Base-by-base conservation (phyloP, 2,329 filamentous ascomycete species). In the Penicillium sp. region DNA sequence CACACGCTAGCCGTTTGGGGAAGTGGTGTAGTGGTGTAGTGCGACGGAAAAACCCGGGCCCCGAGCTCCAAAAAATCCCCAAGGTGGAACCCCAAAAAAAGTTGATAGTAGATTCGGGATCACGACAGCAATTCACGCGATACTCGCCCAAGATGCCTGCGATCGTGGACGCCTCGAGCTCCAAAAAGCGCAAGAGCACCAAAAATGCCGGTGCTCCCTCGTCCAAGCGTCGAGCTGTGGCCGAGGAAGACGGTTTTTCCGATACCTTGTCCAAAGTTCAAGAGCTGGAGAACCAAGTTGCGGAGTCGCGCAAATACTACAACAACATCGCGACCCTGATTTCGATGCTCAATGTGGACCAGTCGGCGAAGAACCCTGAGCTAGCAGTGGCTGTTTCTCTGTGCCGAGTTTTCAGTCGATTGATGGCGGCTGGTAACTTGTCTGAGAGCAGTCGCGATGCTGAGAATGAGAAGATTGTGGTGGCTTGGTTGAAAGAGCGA, bases 271-370 rank as follows among this genome's bases (percentile, higher is more conserved):
- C 85, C 57, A 84, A 86, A 63, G 90, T 96, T 60, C 78, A 94
- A 43, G 79, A 86, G 55, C 84, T 97, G 56, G 93, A 97, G 78
- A 83, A 86, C 63, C 88, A 90, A 58, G 92, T 98, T 57, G 78
- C 92, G 62, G 88, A 95, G 75, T 96, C 92, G 52, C 90, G 88
- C 71, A 91, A 92, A 75, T 86, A 96, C 77, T 96, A 96, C 82
- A 96, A 96, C 81, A 92, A 96, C 72, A 94, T 98, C 70, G 84
- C 86, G 7, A 85, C 84, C 11, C 79, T 98, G 39, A 81, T 96
- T 48, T 83, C 83, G 43, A 83, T 87, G 69, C 77, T 86, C 39
- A 73, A 84, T 69, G 79, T 78, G 38, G 78, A 79, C 31, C 75
- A 83, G 2, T 73, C 80, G 20, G 80, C 84, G 17, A 75, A 80